Evolutionary conservation across 2,329 filamentous ascomycete genomes (phyloP).

Genomic region (Coniochaeta prunicola): DNA sequence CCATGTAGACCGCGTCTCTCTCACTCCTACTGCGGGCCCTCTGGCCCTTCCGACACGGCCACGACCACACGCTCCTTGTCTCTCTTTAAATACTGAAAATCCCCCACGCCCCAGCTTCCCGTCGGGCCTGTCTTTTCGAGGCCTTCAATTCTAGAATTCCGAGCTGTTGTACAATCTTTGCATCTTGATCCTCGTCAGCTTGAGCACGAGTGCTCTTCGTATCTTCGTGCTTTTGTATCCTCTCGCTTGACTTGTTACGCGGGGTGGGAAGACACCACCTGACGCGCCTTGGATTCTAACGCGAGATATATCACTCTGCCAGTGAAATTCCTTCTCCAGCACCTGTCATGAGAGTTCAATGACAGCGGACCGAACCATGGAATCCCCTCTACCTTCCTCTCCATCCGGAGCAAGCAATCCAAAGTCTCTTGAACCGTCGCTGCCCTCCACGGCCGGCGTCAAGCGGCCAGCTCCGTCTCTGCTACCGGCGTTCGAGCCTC

Average conservation of each 20-base stretch:
- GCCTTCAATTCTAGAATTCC: not conserved
- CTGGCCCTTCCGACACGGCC: not conserved
- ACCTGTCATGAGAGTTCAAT: slow-evolving; percentile 2
- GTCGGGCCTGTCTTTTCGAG: slow-evolving; percentile 1
- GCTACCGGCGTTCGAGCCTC: slow-evolving; percentile 71
- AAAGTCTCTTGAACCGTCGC: slow-evolving; percentile 26
- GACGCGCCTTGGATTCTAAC: not conserved
- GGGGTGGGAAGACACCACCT: not conserved
- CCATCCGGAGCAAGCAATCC: slow-evolving; percentile 16
- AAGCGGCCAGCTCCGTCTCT: slow-evolving; percentile 61
- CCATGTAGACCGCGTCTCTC: slow-evolving; percentile 1
- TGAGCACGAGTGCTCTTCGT: not conserved
- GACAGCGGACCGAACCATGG: slow-evolving; percentile 2
- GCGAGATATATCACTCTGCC: not conserved
- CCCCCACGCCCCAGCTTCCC: not conserved
- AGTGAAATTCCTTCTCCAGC: not conserved
- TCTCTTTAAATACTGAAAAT: slow-evolving; percentile 3
- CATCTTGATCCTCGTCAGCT: not conserved
- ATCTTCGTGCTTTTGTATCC: not conserved
- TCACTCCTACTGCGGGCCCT: not conserved
- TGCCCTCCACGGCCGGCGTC: slow-evolving; percentile 32
- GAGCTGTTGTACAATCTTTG: not conserved
- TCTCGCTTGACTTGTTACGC: not conserved
- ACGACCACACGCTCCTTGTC: not conserved
- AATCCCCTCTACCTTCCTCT: slow-evolving; percentile 23